phyloP scores from a whole-genome alignment of 306 rosid genomes.

The Astragalus membranaceus region DNA sequence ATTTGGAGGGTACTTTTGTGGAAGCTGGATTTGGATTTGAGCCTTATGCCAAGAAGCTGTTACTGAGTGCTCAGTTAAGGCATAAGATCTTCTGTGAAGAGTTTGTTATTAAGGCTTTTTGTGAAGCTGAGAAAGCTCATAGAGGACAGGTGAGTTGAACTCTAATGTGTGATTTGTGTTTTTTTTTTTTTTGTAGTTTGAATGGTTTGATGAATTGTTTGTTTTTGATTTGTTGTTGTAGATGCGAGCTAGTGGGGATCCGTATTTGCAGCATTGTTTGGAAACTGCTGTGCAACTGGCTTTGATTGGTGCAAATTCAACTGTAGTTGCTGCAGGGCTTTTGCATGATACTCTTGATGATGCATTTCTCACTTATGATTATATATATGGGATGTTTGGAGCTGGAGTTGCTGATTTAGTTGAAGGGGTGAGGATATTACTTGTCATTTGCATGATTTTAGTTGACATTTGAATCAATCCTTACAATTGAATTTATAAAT shows the following conservation, averaged over 20 bases:
- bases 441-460: constrained; percentile 14
- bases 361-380: constrained; percentile 62
- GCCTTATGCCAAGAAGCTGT: constrained; percentile 72
- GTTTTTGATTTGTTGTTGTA: constrained; percentile 13
- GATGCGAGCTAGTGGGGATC: constrained; percentile 95
- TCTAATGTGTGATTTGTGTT: background rate
- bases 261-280: constrained; percentile 89
- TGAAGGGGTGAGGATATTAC: constrained; percentile 62
- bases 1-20: constrained; percentile 55
- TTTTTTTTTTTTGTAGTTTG: background rate
- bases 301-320: constrained; percentile 78
- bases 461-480: background rate
- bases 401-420: constrained; percentile 87
- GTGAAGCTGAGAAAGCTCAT: constrained; percentile 92
- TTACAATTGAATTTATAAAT: background rate
- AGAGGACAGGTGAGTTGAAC: constrained; percentile 71
- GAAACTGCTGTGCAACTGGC: constrained; percentile 94
- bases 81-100: constrained; percentile 81
- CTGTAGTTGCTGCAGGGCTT: constrained; percentile 96
- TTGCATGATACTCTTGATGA: constrained; percentile 94
- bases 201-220: constrained; percentile 4
- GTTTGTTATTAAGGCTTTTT: constrained; percentile 81
- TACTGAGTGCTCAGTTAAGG: constrained; percentile 66
- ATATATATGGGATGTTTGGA: constrained; percentile 60
- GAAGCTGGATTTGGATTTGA: constrained; percentile 41